Evolutionary conservation across 768 basidiomycete species (phyloP), one percentile per base, ranked within the genome.

Genomic region (Amanita fuliginea): DNA sequence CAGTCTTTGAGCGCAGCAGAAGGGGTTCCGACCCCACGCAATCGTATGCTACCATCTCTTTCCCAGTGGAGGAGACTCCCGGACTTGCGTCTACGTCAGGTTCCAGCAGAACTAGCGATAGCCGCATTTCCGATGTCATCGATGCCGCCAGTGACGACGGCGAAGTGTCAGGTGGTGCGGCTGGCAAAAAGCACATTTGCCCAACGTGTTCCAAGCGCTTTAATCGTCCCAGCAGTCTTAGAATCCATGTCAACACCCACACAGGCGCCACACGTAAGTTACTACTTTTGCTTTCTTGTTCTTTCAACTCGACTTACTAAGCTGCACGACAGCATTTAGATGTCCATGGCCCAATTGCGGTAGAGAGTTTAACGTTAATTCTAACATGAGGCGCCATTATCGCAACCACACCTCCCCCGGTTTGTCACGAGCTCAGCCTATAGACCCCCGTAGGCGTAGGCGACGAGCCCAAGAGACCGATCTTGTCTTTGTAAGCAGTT

Each of bases 351-450:
- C 80, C 5, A 75, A 78, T 37, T 88, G 86, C 60, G 81, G 81
- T 34, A 74, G 83, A 30, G 77, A 82, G 52, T 89, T 89, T 65
- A 88, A 86, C 54, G 87, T 87, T 42, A 86, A 86, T 60, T 86
- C 83, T 0, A 90, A 89, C 61, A 89, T 88, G 86, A 75, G 86
- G 26, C 70, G 86, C 4, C 86, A 89, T 57, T 81, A 79, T 60
- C 71, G 84, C 40, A 87, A 84, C 60, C 85, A 88, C 46, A 65
- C 64, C 1, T 50, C 65, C 3, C 64, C 68, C 19, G 64, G 67
- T 2, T 55, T 59, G 22, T 60, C 67, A 1, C 60, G 66, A 24
- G 52, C 57, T 4, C 60, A 62, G 30, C 53, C 54, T 7, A 59
- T 59, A 7, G 62, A 62, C 4, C 62, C 62, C 4, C 57, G 64